Percentiles rank a stretch among this genome's conserved stretches.
Conservation (phyloP, 176 grass and related monocot species). For the Carex kokanica region DNA sequence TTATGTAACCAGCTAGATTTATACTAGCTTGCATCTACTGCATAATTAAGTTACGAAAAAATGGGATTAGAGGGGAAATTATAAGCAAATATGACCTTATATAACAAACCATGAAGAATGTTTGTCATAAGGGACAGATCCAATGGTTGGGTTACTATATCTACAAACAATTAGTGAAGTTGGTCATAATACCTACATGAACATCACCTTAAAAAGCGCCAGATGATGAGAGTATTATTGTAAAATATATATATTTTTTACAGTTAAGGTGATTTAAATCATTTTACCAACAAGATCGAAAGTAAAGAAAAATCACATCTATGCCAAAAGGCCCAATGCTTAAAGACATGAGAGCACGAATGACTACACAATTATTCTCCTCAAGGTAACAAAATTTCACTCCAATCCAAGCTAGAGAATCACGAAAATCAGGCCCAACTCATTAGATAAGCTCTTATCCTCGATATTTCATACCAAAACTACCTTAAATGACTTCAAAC, state of each 20-base stretch:
- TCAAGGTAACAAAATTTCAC: not conserved
- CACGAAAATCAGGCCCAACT: not conserved
- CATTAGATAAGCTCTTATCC: not conserved
- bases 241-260: not conserved
- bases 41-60: not conserved
- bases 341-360: not conserved
- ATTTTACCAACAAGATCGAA: not conserved
- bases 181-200: not conserved
- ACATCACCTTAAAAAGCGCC: not conserved
- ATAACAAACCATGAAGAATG: not conserved
- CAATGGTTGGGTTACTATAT: not conserved
- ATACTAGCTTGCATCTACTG: not conserved
- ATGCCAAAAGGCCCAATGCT: not conserved
- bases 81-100: not conserved
- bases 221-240: not conserved
- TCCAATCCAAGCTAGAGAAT: not conserved
- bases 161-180: not conserved
- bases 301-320: not conserved
- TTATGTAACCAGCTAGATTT: not conserved
- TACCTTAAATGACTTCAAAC: not conserved
- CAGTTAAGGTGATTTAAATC: not conserved
- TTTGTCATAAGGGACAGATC: not conserved
- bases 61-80: not conserved
- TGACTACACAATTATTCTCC: not conserved
- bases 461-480: constrained; percentile 3